A percentile compares a stretch with the other conserved stretches of the same genome.
phyloP scores from a whole-genome alignment of 768 basidiomycete species.

The Phaeolepiota aurea region DNA sequence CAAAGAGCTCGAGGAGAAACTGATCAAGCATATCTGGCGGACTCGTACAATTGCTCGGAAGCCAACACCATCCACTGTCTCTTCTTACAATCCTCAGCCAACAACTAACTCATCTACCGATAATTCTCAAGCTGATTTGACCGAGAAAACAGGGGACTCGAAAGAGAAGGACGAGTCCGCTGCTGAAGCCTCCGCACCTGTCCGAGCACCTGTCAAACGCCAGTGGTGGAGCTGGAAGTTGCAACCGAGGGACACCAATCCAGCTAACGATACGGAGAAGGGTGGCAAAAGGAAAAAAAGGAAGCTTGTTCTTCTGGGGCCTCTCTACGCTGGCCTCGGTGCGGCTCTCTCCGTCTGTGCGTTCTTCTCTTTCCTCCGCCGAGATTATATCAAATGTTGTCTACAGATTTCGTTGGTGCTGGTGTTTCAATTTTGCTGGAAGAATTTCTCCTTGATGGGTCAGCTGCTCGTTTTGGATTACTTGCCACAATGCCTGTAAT shows the following conservation, averaged over 20 bases:
- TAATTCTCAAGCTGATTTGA: constrained; percentile 17
- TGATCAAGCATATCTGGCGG: constrained; percentile 79
- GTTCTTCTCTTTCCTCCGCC: constrained; percentile 12
- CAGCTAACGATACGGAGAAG: constrained; percentile 29
- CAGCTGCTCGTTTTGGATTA: constrained; percentile 56
- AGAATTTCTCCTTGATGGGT: constrained; percentile 62
- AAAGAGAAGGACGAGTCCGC: constrained; percentile 10
- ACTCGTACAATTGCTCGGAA: constrained; percentile 24
- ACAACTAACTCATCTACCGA: constrained; percentile 7
- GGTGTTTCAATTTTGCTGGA: constrained; percentile 53
- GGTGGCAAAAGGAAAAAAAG: constrained; percentile 25
- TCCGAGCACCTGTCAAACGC: constrained; percentile 11
- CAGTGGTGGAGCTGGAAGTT: constrained; percentile 41
- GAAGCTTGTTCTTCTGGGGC: constrained; percentile 52
- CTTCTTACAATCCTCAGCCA: not conserved
- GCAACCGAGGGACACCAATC: constrained; percentile 19
- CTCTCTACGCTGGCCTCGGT: constrained; percentile 63
- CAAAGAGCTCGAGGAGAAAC: constrained; percentile 66
- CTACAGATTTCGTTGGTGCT: constrained; percentile 51
- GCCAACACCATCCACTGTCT: constrained; percentile 6
- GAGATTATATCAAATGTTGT: not conserved
- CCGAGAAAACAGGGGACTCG: constrained; percentile 16
- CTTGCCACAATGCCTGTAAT: constrained; percentile 60
- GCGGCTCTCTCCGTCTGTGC: constrained; percentile 55
- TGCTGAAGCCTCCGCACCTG: constrained; percentile 8